Evolutionary conservation across 805 yeast genomes (phyloP).

Genomic region (Sugiyamaella floridensis): DNA sequence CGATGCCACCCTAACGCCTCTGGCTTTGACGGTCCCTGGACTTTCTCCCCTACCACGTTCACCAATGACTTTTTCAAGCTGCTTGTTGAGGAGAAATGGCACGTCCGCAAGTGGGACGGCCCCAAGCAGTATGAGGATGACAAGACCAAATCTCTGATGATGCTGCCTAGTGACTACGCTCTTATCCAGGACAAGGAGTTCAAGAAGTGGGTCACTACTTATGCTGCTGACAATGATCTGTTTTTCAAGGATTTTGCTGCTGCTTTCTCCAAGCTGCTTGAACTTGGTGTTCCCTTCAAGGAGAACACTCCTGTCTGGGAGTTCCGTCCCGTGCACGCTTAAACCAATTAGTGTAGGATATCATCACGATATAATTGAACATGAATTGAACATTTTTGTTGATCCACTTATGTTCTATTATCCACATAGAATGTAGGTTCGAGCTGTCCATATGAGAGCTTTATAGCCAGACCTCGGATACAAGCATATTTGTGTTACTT

Average conservation of each 20-base stretch:
- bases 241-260: constrained; percentile 56
- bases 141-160: constrained; percentile 56
- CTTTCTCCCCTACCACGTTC: constrained; percentile 62
- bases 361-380: no score
- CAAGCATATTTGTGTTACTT: neutral
- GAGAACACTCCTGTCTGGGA: constrained; percentile 27
- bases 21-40: constrained; percentile 85
- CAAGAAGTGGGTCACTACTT: constrained; percentile 47
- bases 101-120: constrained; percentile 52
- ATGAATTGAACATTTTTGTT: no score
- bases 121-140: constrained; percentile 56
- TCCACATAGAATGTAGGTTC: no score
- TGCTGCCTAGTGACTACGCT: constrained; percentile 72
- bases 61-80: constrained; percentile 61
- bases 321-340: constrained; percentile 19
- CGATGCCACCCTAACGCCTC: constrained; percentile 53
- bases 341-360: neutral
- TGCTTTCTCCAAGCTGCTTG: constrained; percentile 60
- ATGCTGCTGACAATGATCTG: constrained; percentile 50
- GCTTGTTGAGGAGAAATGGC: constrained; percentile 50
- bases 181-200: constrained; percentile 52
- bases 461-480: no score
- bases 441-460: no score
- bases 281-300: constrained; percentile 61
- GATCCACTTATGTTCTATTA: no score